phyloP scores from a whole-genome alignment of 345 rosid genomes.

The Sisymbrium irio region DNA sequence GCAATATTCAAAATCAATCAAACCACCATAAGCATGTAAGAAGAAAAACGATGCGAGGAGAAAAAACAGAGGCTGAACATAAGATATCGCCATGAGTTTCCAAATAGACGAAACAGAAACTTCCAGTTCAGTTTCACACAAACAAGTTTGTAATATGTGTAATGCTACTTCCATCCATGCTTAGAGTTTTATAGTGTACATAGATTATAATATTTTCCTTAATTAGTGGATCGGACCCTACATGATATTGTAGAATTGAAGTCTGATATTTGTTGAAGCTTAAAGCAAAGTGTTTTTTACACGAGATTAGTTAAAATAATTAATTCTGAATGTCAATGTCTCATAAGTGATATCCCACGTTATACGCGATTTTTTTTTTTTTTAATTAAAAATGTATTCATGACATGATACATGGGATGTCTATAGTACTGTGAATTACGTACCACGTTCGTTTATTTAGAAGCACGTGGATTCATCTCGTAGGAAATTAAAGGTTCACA shows the following conservation, averaged over 20 bases:
- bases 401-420: too few species aligned
- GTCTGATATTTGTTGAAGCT: not conserved
- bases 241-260: not conserved
- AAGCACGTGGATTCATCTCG: conserved; percentile 1
- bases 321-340: not conserved
- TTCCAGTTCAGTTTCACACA: not conserved
- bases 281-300: not conserved
- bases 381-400: too few species aligned
- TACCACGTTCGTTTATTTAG: not conserved
- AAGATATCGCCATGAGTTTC: not conserved
- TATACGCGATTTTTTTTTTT: too few species aligned
- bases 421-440: not conserved
- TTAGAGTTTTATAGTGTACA: not conserved
- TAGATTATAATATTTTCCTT: not conserved
- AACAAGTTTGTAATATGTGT: not conserved
- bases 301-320: not conserved
- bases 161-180: not conserved
- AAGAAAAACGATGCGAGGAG: not conserved
- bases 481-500: not conserved
- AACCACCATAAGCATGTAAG: not conserved
- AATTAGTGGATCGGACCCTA: not conserved
- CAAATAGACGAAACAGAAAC: not conserved
- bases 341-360: too few species aligned
- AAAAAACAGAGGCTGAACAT: not conserved
- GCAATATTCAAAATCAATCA: not conserved